Conservation (phyloP, 306 rosid species). For the Abrus pulchellus region DNA sequence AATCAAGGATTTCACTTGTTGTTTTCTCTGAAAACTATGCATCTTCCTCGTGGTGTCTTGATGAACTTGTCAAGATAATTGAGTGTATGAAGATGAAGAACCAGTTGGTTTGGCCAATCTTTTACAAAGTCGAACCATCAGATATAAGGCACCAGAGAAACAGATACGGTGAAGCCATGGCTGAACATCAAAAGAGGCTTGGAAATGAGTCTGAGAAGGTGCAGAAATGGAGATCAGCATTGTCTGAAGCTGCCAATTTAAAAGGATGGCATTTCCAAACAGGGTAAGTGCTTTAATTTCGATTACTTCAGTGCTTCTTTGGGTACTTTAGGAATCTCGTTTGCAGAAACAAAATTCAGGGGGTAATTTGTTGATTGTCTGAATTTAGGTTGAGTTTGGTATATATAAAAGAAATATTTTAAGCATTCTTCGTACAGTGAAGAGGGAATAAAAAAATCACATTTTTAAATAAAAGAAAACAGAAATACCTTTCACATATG, state of each 20-base stretch:
- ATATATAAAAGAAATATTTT: no score
- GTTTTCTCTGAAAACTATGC: constrained; percentile 40
- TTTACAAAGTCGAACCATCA: background rate
- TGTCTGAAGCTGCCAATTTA: constrained; percentile 11
- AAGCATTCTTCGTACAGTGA: no score
- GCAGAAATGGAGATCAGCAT: constrained; percentile 24
- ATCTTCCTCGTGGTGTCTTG: constrained; percentile 26
- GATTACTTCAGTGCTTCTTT: no score
- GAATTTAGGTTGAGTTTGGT: no score
- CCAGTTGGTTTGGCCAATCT: constrained; percentile 28
- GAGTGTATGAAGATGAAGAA: background rate
- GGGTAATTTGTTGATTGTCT: no score
- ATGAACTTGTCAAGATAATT: constrained; percentile 23
- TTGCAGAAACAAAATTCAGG: no score
- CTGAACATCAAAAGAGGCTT: background rate
- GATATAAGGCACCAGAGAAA: constrained; percentile 9
- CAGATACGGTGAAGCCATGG: constrained; percentile 5
- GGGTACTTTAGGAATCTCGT: no score
- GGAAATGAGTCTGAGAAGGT: background rate
- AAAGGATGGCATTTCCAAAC: background rate
- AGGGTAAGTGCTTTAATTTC: no score
- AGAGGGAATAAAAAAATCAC: no score
- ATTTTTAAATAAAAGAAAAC: no score
- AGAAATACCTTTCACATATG: no score
- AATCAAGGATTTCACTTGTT: constrained; percentile 19